Percentiles rank a stretch among this genome's conserved stretches.
These are phyloP conservation scores for Zymoseptoria passerinii DNA, from an alignment of 2,329 filamentous ascomycete genomes.

Conservation along the genomic window DNA sequence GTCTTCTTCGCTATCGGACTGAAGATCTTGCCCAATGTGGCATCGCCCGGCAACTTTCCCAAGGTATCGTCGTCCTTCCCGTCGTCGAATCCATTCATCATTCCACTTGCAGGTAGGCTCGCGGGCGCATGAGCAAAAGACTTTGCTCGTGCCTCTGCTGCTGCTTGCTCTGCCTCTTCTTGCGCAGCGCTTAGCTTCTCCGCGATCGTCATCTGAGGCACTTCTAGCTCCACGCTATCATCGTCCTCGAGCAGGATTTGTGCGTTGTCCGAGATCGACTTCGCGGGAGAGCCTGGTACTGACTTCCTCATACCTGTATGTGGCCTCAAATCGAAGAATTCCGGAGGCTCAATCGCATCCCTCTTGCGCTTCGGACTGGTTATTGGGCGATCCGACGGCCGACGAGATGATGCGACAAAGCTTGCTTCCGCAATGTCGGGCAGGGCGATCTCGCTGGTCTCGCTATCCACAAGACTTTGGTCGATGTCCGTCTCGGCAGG, in stretches of 20 bases:
- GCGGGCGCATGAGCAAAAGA: conserved; percentile 1
- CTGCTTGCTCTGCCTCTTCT: conserved; percentile 38
- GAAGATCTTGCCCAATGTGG: conserved; percentile 29
- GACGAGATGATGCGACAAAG: conserved; percentile 2
- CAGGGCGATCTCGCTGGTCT: conserved; percentile 21
- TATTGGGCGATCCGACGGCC: background rate
- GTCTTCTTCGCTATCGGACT: conserved; percentile 34
- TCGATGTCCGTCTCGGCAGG: conserved; percentile 11
- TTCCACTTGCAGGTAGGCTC: conserved; percentile 8
- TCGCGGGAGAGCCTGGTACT: conserved; percentile 9
- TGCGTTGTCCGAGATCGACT: background rate
- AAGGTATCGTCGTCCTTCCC: conserved; percentile 23
- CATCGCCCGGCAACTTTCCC: conserved; percentile 42
- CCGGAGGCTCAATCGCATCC: conserved; percentile 28
- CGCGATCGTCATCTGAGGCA: conserved; percentile 33
- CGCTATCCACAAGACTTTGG: conserved; percentile 22
- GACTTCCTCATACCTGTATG: conserved; percentile 8
- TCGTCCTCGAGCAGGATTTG: conserved; percentile 22
- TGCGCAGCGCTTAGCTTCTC: conserved; percentile 41
- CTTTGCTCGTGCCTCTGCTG: conserved; percentile 19
- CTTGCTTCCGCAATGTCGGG: conserved; percentile 7
- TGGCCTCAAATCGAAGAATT: conserved; percentile 30
- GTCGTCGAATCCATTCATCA: conserved; percentile 22
- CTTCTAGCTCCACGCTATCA: conserved; percentile 25
- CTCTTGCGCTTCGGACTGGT: conserved; percentile 24